Evolutionary conservation across 148 eudicot genomes (phyloP), one percentile per base, ranked within the genome.

Genomic region (Drosera capensis): DNA sequence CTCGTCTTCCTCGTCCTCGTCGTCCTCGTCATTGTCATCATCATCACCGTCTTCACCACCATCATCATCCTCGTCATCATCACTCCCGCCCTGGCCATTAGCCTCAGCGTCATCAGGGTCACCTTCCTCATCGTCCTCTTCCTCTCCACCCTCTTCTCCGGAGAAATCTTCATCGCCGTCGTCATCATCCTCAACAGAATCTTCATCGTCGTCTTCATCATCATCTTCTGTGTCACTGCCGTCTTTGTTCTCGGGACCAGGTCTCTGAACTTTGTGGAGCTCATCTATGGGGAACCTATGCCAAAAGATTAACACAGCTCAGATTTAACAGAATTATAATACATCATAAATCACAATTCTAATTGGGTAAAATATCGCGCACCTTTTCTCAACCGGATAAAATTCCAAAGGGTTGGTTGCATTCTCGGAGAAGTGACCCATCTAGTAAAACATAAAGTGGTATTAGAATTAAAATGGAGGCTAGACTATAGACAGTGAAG

Each of bases 91-190:
- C 9, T 61, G 51, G 1, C 62, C 74, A 39, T 68, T 56, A 25
- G 64, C 71, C 2, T 23, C 65, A 11, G 56, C 20, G 15, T 60
- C 55, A 14, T 56, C 72, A 1, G 67, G 73, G 25, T 70, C 67
- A 1, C 40, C 71, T 23, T 56, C 74, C 0, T 60, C 70, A 5
- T 22, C 53, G 5, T 70, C 75, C 20, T 68, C 71, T 4, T 46
- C 71, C 39, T 48, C 73, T 15, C 45, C 45, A 41, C 59, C 73
- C 54, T 60, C 78, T 40, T 65, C 78, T 11, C 73, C 74, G 0
- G 78, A 60, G 59, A 60, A 72, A 45, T 72, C 78, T 40, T 72
- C 78, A 43, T 72, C 74, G 8, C 62, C 73, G 14, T 72, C 78
- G 36, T 64, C 70, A 8, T 73, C 54, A 38, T 68, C 71, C 1